Evolutionary conservation across 2,329 filamentous ascomycete species (phyloP).

Genomic region (Ophiocordyceps camponoti-saundersi): DNA sequence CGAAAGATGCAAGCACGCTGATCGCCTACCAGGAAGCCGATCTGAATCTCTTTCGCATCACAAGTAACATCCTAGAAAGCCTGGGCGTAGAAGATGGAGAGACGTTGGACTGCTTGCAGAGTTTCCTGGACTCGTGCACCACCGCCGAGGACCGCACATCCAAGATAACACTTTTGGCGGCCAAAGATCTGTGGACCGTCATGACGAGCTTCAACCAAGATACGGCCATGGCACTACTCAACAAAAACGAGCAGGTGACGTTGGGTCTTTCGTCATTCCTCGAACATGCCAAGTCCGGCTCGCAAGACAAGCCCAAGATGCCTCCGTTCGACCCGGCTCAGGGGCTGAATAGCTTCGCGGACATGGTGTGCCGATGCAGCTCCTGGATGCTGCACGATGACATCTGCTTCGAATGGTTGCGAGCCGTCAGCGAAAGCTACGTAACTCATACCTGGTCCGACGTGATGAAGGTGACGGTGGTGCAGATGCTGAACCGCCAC

Average conservation of each 20-base stretch:
- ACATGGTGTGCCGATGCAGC: constrained; percentile 21
- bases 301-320: constrained; percentile 29
- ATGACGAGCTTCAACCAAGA: constrained; percentile 35
- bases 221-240: constrained; percentile 32
- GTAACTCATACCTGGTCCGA: constrained; percentile 39
- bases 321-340: constrained; percentile 33
- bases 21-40: constrained; percentile 39
- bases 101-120: constrained; percentile 26
- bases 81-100: constrained; percentile 33
- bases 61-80: constrained; percentile 36
- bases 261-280: constrained; percentile 43
- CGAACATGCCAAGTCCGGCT: constrained; percentile 41
- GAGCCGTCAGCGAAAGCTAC: constrained; percentile 32
- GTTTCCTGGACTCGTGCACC: constrained; percentile 34
- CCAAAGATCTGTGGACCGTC: constrained; percentile 30
- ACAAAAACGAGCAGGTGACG: constrained; percentile 32
- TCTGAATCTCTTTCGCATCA: constrained; percentile 36
- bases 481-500: constrained; percentile 35
- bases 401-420: constrained; percentile 41
- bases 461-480: constrained; percentile 35
- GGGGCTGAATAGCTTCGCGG: constrained; percentile 34
- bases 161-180: constrained; percentile 27
- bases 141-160: constrained; percentile 30
- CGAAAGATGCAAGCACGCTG: constrained; percentile 31
- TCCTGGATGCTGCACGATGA: constrained; percentile 39